Percentiles rank a stretch among this genome's conserved stretches.
phyloP scores from a whole-genome alignment of 108 stramenopile genomes.

The Nitzschia putrida region DNA sequence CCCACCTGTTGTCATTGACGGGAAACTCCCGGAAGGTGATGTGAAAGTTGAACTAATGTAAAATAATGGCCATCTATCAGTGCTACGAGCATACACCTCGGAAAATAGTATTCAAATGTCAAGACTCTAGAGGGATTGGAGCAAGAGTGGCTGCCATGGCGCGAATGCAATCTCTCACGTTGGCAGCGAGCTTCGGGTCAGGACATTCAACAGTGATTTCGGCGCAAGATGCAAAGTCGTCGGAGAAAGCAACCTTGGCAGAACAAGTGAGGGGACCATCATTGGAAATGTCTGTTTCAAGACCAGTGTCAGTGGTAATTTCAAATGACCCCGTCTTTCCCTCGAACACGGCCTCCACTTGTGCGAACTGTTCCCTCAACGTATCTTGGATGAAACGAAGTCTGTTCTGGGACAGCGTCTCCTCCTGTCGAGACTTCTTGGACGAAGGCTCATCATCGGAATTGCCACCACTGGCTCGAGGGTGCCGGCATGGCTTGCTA shows the following conservation, averaged over 20 bases:
- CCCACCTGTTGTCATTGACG: conserved; percentile 32
- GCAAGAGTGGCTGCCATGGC: conserved; percentile 56
- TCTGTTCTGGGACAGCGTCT: conserved; percentile 39
- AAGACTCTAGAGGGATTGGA: conserved; percentile 15
- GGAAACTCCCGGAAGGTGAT: conserved; percentile 42
- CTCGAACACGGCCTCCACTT: conserved; percentile 81
- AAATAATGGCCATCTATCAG: neutral
- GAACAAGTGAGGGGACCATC: conserved; percentile 56
- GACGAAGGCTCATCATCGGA: conserved; percentile 28
- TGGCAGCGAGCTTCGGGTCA: conserved; percentile 71
- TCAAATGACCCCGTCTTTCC: conserved; percentile 69
- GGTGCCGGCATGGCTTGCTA: conserved; percentile 82
- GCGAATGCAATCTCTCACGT: conserved; percentile 73
- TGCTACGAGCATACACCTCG: neutral
- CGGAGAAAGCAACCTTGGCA: conserved; percentile 70
- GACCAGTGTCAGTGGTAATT: conserved; percentile 65
- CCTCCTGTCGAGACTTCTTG: conserved; percentile 37
- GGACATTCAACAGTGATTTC: conserved; percentile 75
- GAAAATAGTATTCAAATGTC: neutral
- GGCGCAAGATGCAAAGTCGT: conserved; percentile 42
- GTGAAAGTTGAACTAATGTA: conserved; percentile 54
- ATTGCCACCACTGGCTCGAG: conserved; percentile 19
- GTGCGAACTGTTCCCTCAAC: conserved; percentile 73
- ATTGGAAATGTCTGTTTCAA: conserved; percentile 31
- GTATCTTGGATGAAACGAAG: conserved; percentile 59